Base-by-base conservation (phyloP, 768 basidiomycete species). In the Suillus paluster region DNA sequence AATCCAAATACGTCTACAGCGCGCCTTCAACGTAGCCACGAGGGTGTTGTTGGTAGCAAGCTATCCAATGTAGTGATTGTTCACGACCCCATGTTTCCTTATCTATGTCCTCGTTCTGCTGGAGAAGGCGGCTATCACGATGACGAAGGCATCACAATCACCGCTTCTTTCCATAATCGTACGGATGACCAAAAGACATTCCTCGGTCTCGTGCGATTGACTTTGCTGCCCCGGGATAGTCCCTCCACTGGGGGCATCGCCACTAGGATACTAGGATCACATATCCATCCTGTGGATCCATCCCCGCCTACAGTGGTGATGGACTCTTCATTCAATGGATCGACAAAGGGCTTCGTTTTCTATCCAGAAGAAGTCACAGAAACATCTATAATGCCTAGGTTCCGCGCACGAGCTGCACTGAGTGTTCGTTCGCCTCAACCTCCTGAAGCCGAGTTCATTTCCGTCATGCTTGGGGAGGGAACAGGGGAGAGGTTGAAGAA, bases 361-460 rank as follows among this genome's bases (percentile, higher is more conserved):
- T 55, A 55, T 19, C 54, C 54, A 19, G 54, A 55, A 55, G 54
- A 39, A 55, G 36, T 50, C 49, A 50, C 54, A 39, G 54, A 55
- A 19, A 12, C 54, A 55, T 55, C 54, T 25, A 19, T 41, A 27
- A 39, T 55, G 36, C 54, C 54, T 27, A 55, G 54, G 25, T 55
- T 55, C 54, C 54, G 54, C 38, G 38, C 19, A 25, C 54, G 54
- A 19, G 36, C 39, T 27, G 54, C 54, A 23, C 11, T 55, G 17
- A 55, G 54, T 38, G 36, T 41, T 39, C 54, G 54, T 39, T 55
- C 54, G 25, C 54, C 54, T 4, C 54, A 55, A 41, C 54, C 54
- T 25, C 54, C 54, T 55, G 54, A 55, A 55, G 54, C 54, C 17
- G 54, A 55, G 19, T 55, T 55, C 54, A 55, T 55, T 12, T 55